These are phyloP conservation scores for Rhodotorula sp. DNA, from an alignment of 1,284 basidiomycete species.

Conservation along the genomic window DNA sequence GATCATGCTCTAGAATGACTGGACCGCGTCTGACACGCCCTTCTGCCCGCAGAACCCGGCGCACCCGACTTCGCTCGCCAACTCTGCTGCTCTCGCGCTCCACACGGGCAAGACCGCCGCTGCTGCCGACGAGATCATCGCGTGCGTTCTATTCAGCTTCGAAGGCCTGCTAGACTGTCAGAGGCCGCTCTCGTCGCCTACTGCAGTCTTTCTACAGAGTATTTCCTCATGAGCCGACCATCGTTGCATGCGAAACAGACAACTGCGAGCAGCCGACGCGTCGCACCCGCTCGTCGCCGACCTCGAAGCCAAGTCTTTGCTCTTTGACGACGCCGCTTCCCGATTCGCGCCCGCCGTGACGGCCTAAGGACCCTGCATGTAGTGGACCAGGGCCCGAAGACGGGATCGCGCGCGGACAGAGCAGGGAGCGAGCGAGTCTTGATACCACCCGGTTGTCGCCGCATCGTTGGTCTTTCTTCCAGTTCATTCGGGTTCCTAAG, in stretches of 20 bases:
- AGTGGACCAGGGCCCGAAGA: too few species aligned
- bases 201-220: neutral
- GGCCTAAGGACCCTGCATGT: conserved; percentile 5
- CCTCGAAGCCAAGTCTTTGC: conserved; percentile 59
- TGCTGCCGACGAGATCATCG: conserved; percentile 14
- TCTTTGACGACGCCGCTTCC: conserved; percentile 55
- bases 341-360: conserved; percentile 29
- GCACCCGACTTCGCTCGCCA: conserved; percentile 41
- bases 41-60: conserved; percentile 32
- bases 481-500: too few species aligned
- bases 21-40: neutral
- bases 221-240: neutral
- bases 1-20: neutral
- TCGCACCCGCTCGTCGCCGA: conserved; percentile 68
- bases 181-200: neutral
- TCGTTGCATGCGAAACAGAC: conserved; percentile 52
- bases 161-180: neutral
- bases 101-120: conserved; percentile 30
- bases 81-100: conserved; percentile 36
- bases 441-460: too few species aligned
- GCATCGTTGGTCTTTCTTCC: too few species aligned
- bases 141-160: conserved; percentile 5
- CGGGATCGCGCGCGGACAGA: neutral
- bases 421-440: neutral
- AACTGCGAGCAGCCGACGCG: conserved; percentile 61